Percentiles rank a stretch among this genome's conserved stretches.
Evolutionary conservation across 805 yeast genomes (phyloP).

Genomic region (Diddensiella transvaalensis): DNA sequence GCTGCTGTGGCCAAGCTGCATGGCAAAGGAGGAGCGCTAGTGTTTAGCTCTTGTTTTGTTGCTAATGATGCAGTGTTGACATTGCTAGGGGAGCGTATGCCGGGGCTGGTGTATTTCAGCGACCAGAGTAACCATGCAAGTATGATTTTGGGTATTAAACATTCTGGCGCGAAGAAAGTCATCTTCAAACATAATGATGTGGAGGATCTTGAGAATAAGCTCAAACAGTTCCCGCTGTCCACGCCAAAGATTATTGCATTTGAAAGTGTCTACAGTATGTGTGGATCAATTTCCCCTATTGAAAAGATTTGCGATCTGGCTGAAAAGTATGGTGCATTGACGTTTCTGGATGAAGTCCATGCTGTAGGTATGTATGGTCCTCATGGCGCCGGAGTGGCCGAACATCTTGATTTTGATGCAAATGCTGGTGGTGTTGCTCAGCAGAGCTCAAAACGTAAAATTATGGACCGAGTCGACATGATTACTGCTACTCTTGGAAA

Average conservation of each 20-base stretch:
- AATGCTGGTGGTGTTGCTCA: slow-evolving; percentile 63
- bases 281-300: slow-evolving; percentile 95
- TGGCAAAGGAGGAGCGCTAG: slow-evolving; percentile 91
- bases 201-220: slow-evolving; percentile 71
- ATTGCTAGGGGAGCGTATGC: slow-evolving; percentile 84
- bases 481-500: slow-evolving; percentile 97
- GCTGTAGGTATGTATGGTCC: slow-evolving; percentile 99
- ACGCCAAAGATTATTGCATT: slow-evolving; percentile 94
- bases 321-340: slow-evolving; percentile 94
- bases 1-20: slow-evolving; percentile 84
- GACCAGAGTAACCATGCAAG: slow-evolving; percentile 96
- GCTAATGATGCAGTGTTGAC: slow-evolving; percentile 95
- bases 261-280: slow-evolving; percentile 97
- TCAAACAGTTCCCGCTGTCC: slow-evolving; percentile 77
- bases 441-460: slow-evolving; percentile 46
- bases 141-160: slow-evolving; percentile 93
- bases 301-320: slow-evolving; percentile 91
- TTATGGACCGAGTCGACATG: slow-evolving; percentile 89
- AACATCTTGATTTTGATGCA: slow-evolving; percentile 84
- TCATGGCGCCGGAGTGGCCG: slow-evolving; percentile 99
- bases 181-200: slow-evolving; percentile 90
- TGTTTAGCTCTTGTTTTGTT: slow-evolving; percentile 91
- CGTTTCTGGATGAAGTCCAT: slow-evolving; percentile 97
- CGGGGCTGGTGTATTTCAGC: slow-evolving; percentile 84
- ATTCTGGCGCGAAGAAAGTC: slow-evolving; percentile 84